Conservation (phyloP, 192 early-diverging fungal species). For the Entomortierella beljakovae region DNA sequence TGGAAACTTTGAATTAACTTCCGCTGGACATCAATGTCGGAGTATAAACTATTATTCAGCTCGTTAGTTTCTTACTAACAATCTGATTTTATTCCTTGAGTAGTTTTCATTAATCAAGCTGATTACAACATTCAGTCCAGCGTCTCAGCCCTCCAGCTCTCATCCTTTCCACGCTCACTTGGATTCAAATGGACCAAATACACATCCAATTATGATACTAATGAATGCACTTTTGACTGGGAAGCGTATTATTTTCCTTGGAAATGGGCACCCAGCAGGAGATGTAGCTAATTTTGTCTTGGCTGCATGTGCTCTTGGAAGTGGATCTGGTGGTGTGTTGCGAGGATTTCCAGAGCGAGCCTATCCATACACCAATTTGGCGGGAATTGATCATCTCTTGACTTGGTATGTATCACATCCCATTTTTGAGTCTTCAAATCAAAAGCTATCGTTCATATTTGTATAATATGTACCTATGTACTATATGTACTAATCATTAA, state of each 20-base stretch:
- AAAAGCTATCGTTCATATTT: no score
- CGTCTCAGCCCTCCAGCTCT: constrained; percentile 55
- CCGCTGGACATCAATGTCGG: neutral
- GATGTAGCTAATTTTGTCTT: constrained; percentile 95
- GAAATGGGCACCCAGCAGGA: constrained; percentile 88
- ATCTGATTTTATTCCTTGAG: neutral
- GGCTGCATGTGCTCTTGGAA: constrained; percentile 88
- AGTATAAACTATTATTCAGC: neutral
- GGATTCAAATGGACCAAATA: constrained; percentile 84
- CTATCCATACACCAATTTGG: constrained; percentile 91
- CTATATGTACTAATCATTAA: no score
- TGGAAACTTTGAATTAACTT: neutral
- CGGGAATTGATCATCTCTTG: constrained; percentile 87
- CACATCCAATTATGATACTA: constrained; percentile 88
- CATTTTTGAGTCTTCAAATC: no score
- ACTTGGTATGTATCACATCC: constrained; percentile 67
- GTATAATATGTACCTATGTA: no score
- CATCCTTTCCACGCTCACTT: constrained; percentile 87
- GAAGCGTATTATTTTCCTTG: constrained; percentile 93
- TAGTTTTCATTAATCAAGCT: constrained; percentile 88
- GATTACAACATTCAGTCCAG: constrained; percentile 79
- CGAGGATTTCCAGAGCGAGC: constrained; percentile 89
- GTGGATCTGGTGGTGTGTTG: constrained; percentile 89
- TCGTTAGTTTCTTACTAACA: neutral
- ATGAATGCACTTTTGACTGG: constrained; percentile 93